Evolutionary conservation across 805 yeast species (phyloP).

Genomic region (Candida koratica): DNA sequence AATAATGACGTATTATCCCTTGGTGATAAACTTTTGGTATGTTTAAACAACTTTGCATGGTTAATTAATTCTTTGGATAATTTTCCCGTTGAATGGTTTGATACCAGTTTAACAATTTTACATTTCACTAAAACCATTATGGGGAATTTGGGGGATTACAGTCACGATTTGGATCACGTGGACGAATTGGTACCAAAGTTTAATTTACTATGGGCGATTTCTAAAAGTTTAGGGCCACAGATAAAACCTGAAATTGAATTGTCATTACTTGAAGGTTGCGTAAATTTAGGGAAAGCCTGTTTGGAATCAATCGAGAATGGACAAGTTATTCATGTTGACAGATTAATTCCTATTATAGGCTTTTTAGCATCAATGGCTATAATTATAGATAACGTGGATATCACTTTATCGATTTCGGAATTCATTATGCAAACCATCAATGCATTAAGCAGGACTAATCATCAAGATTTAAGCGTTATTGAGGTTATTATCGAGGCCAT

Average conservation of each 20-base stretch:
- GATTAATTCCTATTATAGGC: constrained; percentile 45
- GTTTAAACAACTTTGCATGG: constrained; percentile 73
- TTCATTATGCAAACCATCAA: constrained; percentile 34
- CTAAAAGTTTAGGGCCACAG: constrained; percentile 35
- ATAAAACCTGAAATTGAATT: constrained; percentile 22
- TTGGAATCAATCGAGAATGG: constrained; percentile 1
- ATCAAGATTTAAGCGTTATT: constrained; percentile 24
- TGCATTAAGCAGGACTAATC: constrained; percentile 8
- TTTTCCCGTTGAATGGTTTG: constrained; percentile 40
- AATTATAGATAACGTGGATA: constrained; percentile 40
- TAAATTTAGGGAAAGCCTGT: constrained; percentile 19
- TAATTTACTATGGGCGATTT: constrained; percentile 36
- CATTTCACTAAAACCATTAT: constrained; percentile 18
- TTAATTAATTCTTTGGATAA: constrained; percentile 34
- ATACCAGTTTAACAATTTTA: constrained; percentile 27
- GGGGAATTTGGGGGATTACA: not conserved
- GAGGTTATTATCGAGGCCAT: constrained; percentile 55
- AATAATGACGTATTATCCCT: constrained; percentile 32
- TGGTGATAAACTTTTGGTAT: constrained; percentile 53
- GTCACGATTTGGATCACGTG: constrained; percentile 14
- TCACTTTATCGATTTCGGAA: constrained; percentile 44
- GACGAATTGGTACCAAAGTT: constrained; percentile 30
- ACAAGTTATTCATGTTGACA: constrained; percentile 27
- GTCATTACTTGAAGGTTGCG: constrained; percentile 24
- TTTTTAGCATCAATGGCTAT: constrained; percentile 50